These are phyloP conservation scores for Stephania cephalantha DNA, from an alignment of 164 flowering plant species.

Conservation along the genomic window DNA sequence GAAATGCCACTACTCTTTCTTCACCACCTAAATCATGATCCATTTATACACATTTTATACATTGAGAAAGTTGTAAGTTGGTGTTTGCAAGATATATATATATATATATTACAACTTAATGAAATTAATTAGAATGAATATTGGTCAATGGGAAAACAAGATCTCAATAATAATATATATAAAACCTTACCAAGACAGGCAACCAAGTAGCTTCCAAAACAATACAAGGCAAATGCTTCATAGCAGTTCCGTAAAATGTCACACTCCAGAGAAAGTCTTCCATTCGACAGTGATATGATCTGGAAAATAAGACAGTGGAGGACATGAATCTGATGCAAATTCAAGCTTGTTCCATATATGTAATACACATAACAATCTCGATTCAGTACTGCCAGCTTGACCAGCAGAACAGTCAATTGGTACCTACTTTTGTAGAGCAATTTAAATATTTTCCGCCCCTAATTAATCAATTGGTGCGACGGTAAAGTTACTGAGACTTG, in stretches of 20 bases:
- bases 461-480: no score
- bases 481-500: no score
- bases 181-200: constrained; percentile 72
- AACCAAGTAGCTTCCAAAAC: constrained; percentile 82
- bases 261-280: constrained; percentile 57
- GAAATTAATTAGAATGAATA: neutral
- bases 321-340: neutral
- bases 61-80: neutral
- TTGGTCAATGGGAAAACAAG: neutral
- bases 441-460: no score
- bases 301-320: constrained; percentile 22
- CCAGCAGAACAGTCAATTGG: neutral
- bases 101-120: neutral
- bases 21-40: constrained; percentile 55
- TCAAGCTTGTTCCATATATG: neutral
- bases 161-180: neutral
- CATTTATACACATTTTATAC: neutral
- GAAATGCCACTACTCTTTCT: constrained; percentile 41
- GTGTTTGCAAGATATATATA: no score
- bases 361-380: neutral
- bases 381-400: neutral
- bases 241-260: constrained; percentile 78
- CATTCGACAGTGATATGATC: constrained; percentile 64
- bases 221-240: constrained; percentile 86
- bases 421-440: neutral